phyloP scores from a whole-genome alignment of 148 eudicot species.

The Rhododendron griersonianum region DNA sequence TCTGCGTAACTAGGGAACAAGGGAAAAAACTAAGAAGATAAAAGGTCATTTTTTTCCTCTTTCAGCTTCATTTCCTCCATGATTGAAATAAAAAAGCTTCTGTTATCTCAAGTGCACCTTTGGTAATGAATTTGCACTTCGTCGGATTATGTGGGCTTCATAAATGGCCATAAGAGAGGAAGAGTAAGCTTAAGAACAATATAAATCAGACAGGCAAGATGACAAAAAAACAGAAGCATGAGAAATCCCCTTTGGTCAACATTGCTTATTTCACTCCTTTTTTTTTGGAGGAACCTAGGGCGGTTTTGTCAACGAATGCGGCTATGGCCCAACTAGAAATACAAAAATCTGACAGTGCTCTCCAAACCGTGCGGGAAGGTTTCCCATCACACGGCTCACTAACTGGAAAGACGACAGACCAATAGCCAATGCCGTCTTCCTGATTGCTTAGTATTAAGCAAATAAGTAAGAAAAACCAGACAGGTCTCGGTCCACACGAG shows the following conservation, averaged over 20 bases:
- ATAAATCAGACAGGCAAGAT: neutral
- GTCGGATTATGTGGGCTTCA: neutral
- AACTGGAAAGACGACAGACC: slow-evolving; percentile 6
- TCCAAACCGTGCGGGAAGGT: slow-evolving; percentile 23
- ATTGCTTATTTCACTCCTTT: neutral
- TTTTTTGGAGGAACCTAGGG: neutral
- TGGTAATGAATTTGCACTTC: neutral
- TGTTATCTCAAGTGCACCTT: neutral
- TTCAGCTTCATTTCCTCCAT: neutral
- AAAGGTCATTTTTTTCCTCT: neutral
- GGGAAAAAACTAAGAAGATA: neutral
- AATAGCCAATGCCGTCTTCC: neutral
- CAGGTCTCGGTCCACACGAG: neutral
- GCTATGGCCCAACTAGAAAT: neutral
- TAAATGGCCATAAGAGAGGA: neutral
- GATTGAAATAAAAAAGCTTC: neutral
- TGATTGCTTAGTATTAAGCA: neutral
- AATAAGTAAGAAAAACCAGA: neutral
- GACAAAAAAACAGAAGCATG: neutral
- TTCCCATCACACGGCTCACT: slow-evolving; percentile 23
- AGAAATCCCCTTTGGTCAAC: neutral
- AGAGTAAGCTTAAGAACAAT: neutral
- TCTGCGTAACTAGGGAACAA: neutral
- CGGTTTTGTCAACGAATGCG: too few species aligned
- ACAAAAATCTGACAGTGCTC: slow-evolving; percentile 13